Percentiles rank a stretch among this genome's conserved stretches.
phyloP scores from a whole-genome alignment of 1,284 basidiomycete genomes.

The Trametes sp. region DNA sequence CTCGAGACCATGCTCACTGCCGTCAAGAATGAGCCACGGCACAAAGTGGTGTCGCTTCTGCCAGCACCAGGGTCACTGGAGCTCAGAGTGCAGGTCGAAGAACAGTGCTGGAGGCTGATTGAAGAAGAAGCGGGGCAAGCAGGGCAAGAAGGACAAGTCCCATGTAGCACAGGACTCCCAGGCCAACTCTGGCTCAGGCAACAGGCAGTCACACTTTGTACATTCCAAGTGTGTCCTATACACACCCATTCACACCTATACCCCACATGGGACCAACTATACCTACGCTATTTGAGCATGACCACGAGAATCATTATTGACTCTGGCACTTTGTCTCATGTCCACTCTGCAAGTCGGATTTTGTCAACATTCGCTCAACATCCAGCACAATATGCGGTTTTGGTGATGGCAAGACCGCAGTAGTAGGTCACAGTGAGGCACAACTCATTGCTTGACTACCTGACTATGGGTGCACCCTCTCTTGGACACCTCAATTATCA shows the following conservation, averaged over 20 bases:
- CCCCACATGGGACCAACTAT: background rate
- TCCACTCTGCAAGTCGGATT: conserved; percentile 13
- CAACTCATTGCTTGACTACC: conserved; percentile 9
- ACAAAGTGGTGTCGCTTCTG: conserved; percentile 10
- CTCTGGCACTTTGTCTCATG: conserved; percentile 15
- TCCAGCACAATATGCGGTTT: conserved; percentile 11
- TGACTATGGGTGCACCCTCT: conserved; percentile 4
- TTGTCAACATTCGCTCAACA: conserved; percentile 3
- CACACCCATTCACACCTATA: conserved; percentile 5
- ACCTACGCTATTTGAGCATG: background rate
- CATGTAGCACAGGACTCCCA: conserved; percentile 13
- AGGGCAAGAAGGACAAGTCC: conserved; percentile 6
- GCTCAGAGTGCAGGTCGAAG: conserved; percentile 6
- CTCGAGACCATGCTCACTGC: conserved; percentile 3
- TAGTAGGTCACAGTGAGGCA: conserved; percentile 14
- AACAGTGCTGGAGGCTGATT: background rate
- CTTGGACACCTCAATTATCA: conserved; percentile 14
- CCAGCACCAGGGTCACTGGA: background rate
- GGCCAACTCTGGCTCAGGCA: background rate
- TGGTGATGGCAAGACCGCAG: conserved; percentile 9
- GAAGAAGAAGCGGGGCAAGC: background rate
- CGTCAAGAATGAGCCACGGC: conserved; percentile 6
- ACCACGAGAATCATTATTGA: conserved; percentile 6
- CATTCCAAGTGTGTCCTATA: conserved; percentile 3
- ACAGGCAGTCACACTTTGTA: conserved; percentile 17